Evolutionary conservation across 1,284 basidiomycete genomes (phyloP).

Genomic region (Moniliella sp.): DNA sequence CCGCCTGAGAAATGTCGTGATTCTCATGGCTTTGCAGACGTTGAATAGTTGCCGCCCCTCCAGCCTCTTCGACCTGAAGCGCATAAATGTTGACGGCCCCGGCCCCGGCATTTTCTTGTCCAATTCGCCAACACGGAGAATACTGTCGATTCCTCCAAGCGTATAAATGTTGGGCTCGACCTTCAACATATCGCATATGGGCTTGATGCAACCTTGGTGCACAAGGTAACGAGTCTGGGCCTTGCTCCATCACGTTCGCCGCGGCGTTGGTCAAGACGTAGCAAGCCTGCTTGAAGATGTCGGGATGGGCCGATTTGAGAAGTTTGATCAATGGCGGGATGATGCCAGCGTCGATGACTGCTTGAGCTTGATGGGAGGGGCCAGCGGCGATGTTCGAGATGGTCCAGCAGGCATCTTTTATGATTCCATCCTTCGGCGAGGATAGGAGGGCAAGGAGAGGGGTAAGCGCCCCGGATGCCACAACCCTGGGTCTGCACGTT

Average conservation of each 20-base stretch:
- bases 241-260: constrained; percentile 84
- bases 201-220: constrained; percentile 90
- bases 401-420: constrained; percentile 94
- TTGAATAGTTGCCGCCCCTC: constrained; percentile 80
- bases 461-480: constrained; percentile 79
- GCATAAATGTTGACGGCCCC: constrained; percentile 81
- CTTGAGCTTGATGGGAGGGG: constrained; percentile 85
- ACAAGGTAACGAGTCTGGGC: constrained; percentile 97
- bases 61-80: constrained; percentile 74
- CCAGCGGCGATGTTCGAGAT: constrained; percentile 98
- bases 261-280: constrained; percentile 99
- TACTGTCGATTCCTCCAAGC: constrained; percentile 91
- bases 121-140: constrained; percentile 89
- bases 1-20: constrained; percentile 95
- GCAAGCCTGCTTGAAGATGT: constrained; percentile 97
- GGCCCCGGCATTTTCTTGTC: constrained; percentile 64
- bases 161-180: constrained; percentile 97
- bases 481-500: constrained; percentile 96
- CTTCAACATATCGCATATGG: constrained; percentile 96
- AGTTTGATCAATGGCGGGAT: constrained; percentile 96
- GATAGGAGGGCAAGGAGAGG: constrained; percentile 75
- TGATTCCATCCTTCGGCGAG: constrained; percentile 83
- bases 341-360: constrained; percentile 52
- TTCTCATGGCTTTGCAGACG: constrained; percentile 98
- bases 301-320: constrained; percentile 89